Evolutionary conservation across 2,329 filamentous ascomycete genomes (phyloP).

Genomic region (Colletotrichum cordylinicola): DNA sequence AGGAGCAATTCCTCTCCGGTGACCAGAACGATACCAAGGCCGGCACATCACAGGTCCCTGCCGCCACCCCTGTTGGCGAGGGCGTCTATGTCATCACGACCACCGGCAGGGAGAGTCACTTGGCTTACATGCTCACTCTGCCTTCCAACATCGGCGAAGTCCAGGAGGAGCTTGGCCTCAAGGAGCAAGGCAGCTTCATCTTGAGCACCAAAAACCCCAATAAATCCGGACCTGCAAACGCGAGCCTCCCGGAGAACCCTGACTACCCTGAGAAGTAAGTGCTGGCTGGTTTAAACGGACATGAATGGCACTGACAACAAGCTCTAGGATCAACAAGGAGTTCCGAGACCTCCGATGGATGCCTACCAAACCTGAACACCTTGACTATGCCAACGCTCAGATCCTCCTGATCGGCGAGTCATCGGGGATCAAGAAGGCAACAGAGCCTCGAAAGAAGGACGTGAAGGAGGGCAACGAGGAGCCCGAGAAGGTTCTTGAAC

Average conservation of each 20-base stretch:
- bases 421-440: conserved; percentile 59
- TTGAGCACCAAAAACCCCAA: conserved; percentile 82
- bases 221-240: conserved; percentile 67
- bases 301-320: not conserved
- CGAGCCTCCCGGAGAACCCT: conserved; percentile 67
- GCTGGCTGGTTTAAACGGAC: not conserved
- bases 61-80: conserved; percentile 79
- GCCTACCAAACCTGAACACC: conserved; percentile 73
- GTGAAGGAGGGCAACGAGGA: conserved; percentile 65
- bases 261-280: conserved; percentile 74
- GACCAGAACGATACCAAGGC: conserved; percentile 80
- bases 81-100: conserved; percentile 84
- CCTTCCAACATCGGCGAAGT: conserved; percentile 73
- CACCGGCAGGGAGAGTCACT: conserved; percentile 74
- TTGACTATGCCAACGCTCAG: conserved; percentile 78
- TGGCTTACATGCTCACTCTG: conserved; percentile 81
- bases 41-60: conserved; percentile 71
- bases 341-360: conserved; percentile 79
- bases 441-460: conserved; percentile 60
- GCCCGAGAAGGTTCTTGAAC: conserved; percentile 74
- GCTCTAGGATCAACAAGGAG: conserved; percentile 67
- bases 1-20: conserved; percentile 71
- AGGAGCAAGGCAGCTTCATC: conserved; percentile 76
- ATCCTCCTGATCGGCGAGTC: conserved; percentile 80
- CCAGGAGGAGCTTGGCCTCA: conserved; percentile 77